A percentile compares a stretch with the other conserved stretches of the same genome.
phyloP scores from a whole-genome alignment of 1,139 yeast genomes.

The Pichia sp. region DNA sequence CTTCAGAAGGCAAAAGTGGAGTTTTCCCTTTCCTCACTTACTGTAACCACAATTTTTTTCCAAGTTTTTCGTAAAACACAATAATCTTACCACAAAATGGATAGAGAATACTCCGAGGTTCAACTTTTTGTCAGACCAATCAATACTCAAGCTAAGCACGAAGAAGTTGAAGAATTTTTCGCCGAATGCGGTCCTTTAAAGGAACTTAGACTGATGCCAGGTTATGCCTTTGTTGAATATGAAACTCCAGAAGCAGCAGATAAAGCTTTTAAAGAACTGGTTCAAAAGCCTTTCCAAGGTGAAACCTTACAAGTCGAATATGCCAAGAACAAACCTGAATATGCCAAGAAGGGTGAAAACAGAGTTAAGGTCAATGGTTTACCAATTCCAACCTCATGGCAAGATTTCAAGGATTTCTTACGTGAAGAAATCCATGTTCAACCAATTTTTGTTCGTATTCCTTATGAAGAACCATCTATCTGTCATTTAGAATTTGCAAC shows the following conservation, averaged over 20 bases:
- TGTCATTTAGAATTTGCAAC: slow-evolving; percentile 64
- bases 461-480: slow-evolving; percentile 63
- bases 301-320: slow-evolving; percentile 59
- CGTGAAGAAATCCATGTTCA: slow-evolving; percentile 58
- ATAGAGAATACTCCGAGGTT: slow-evolving; percentile 31
- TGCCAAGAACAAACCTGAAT: slow-evolving; percentile 49
- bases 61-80: background rate
- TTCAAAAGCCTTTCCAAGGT: slow-evolving; percentile 38
- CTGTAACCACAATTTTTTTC: too few relatives aligned
- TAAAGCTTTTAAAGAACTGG: slow-evolving; percentile 56
- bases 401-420: slow-evolving; percentile 74
- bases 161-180: slow-evolving; percentile 62
- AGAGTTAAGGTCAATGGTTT: slow-evolving; percentile 62
- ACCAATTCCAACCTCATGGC: slow-evolving; percentile 78
- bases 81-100: slow-evolving; percentile 1
- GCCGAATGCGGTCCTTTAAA: slow-evolving; percentile 54
- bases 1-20: too few relatives aligned
- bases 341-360: slow-evolving; percentile 53
- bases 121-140: slow-evolving; percentile 47
- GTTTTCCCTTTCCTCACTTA: too few relatives aligned
- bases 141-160: slow-evolving; percentile 41
- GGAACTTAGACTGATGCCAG: slow-evolving; percentile 64
- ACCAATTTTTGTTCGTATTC: slow-evolving; percentile 68
- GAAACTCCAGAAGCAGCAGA: slow-evolving; percentile 59
- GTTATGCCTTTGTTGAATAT: slow-evolving; percentile 69